These are phyloP conservation scores for Amoebophrya sp. DNA, from an alignment of 169 alveolate species.

Conservation along the genomic window DNA sequence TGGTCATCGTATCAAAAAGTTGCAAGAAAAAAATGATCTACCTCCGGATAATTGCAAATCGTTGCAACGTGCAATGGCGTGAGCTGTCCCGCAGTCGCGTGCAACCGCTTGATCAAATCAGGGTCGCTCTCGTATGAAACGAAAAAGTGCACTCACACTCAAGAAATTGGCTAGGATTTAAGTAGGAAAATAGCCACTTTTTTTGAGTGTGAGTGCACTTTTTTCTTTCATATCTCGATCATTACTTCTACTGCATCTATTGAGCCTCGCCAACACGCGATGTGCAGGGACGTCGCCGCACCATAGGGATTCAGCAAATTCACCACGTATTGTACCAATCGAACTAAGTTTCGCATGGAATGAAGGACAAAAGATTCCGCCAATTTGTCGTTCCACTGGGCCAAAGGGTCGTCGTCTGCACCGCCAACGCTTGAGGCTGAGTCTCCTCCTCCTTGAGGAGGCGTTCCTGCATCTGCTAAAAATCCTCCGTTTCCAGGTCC, in stretches of 20 bases:
- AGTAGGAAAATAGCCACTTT: too few relatives aligned
- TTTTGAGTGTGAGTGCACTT: too few relatives aligned
- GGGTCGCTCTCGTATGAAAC: too few relatives aligned
- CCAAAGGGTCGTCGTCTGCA: background rate
- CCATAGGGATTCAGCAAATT: background rate
- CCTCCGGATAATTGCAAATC: background rate
- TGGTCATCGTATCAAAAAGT: too few relatives aligned
- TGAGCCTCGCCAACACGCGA: constrained; percentile 25
- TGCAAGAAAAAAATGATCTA: too few relatives aligned
- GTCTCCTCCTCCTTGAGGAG: too few relatives aligned
- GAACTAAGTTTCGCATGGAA: background rate
- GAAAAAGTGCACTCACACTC: too few relatives aligned
- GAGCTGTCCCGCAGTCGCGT: constrained; percentile 21
- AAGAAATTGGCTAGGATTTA: too few relatives aligned
- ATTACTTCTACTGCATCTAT: background rate
- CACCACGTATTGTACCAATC: background rate
- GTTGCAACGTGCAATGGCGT: constrained; percentile 11
- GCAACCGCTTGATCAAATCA: constrained; percentile 7
- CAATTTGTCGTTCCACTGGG: background rate
- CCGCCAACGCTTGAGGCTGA: too few relatives aligned
- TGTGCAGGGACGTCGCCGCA: background rate
- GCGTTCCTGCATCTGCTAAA: too few relatives aligned
- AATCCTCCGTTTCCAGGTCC: background rate
- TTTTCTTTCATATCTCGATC: too few relatives aligned
- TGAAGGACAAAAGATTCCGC: background rate